Evolutionary conservation across 805 yeast genomes (phyloP).

Genomic region (Spathaspora hagerdaliae): DNA sequence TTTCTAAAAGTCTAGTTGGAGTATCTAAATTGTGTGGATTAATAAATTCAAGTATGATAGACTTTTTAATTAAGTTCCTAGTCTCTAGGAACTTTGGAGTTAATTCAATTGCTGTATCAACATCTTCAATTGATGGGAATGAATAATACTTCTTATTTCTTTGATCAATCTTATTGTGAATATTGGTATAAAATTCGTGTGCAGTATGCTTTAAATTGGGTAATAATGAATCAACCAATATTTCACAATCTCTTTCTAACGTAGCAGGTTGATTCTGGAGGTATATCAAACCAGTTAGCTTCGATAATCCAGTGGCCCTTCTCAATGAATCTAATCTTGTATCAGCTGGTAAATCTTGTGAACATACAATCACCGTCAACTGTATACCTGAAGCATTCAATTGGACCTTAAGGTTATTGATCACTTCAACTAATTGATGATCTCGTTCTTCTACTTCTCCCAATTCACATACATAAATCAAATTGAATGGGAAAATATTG

Average conservation of each 20-base stretch:
- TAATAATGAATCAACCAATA: slow-evolving; percentile 26
- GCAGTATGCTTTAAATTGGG: slow-evolving; percentile 26
- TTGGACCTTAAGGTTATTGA: slow-evolving; percentile 9
- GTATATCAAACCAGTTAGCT: slow-evolving; percentile 27
- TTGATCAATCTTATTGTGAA: slow-evolving; percentile 30
- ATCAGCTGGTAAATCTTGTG: slow-evolving; percentile 12
- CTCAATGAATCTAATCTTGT: slow-evolving; percentile 22
- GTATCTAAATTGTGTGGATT: slow-evolving; percentile 31
- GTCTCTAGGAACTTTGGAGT: slow-evolving; percentile 37
- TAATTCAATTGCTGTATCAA: slow-evolving; percentile 25
- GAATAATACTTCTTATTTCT: slow-evolving; percentile 35
- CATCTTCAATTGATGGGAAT: slow-evolving; percentile 19
- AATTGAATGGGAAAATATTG: slow-evolving; percentile 28
- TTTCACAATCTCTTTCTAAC: slow-evolving; percentile 26
- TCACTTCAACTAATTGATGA: slow-evolving; percentile 9
- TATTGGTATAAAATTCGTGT: slow-evolving; percentile 28
- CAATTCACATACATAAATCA: slow-evolving; percentile 17
- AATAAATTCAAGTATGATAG: slow-evolving; percentile 27
- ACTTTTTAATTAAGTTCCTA: slow-evolving; percentile 34
- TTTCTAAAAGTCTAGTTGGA: slow-evolving; percentile 25
- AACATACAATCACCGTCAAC: slow-evolving; percentile 9
- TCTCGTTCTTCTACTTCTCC: slow-evolving; percentile 11
- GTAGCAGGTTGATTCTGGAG: slow-evolving; percentile 10
- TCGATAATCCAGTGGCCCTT: slow-evolving; percentile 25
- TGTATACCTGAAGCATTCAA: slow-evolving; percentile 9